Base-by-base conservation (phyloP, 2,329 filamentous ascomycete species). In the Phialophora tarda region DNA sequence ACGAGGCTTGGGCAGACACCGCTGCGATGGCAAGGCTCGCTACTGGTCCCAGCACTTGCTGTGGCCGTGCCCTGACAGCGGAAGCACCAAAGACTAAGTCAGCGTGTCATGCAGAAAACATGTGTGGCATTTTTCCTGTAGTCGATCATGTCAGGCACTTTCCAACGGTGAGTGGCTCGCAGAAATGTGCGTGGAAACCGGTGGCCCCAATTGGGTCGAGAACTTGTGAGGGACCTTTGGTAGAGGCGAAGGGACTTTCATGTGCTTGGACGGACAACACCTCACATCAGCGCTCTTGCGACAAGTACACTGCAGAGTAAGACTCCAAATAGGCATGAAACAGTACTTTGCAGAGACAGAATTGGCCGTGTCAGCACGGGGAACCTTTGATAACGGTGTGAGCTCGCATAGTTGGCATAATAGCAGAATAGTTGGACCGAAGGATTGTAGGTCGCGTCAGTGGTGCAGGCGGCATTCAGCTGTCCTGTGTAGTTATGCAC, bases 1-100 rank as follows among this genome's bases (percentile, higher is more conserved):
- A 69, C 62, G 58, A 64, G 67, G 64, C 67, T 69, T 69, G 67
- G 67, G 67, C 64, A 66, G 67, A 64, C 57, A 66, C 67, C 67
- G 61, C 54, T 55, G 32, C 26, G 62, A 65, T 63, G 66, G 66
- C 66, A 48, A 68, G 24, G 32, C 56, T 59, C 32, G 60, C 60
- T 57, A 68, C 53, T 68, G 66, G 63, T 56, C 50, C 59, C 59
- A 54, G 28, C 21, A 44, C 11, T 12, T 38, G 51, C 21, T 53
- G 30, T 51, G 47, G 48, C 59, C 55, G 51, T 55, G 56, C 58
- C 57, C 62, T 67, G 50, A 44, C 59, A 62, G 59, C 58, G 26
- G 38, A 44, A 59, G 30, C 14, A 4, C 53, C 53, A 30, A 21
- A n/a, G 28, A 11, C 26, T 38, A 17, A 8, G 32, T 44, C 54